These are phyloP conservation scores for Lactarius evosmus DNA, from an alignment of 768 basidiomycete genomes.

Conservation along the genomic window DNA sequence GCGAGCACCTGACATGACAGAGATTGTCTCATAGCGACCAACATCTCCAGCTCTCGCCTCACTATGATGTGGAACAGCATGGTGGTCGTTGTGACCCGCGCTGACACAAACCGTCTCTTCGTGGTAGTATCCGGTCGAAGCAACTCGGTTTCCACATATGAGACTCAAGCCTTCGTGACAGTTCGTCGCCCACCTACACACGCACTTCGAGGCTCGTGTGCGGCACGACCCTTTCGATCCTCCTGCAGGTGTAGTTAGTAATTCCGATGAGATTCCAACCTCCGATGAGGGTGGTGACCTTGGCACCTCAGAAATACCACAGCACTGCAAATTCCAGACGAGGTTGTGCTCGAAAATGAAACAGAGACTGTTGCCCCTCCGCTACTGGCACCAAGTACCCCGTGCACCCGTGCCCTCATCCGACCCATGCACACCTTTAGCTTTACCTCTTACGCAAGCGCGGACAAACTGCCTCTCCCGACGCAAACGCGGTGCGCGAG, in stretches of 20 bases:
- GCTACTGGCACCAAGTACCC: slow-evolving; percentile 30
- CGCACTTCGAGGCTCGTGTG: slow-evolving; percentile 73
- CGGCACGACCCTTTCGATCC: slow-evolving; percentile 36
- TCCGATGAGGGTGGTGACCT: slow-evolving; percentile 38
- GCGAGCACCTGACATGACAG: slow-evolving; percentile 39
- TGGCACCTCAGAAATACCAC: background rate
- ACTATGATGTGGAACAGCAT: slow-evolving; percentile 69
- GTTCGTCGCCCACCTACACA: slow-evolving; percentile 91
- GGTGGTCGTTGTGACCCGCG: slow-evolving; percentile 67
- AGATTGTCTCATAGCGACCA: background rate
- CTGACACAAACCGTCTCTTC: slow-evolving; percentile 73
- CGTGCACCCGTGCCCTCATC: slow-evolving; percentile 50
- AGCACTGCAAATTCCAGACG: slow-evolving; percentile 45
- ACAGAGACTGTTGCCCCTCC: slow-evolving; percentile 39
- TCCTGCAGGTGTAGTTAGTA: slow-evolving; percentile 26
- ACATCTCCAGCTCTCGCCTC: slow-evolving; percentile 48
- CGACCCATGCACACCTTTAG: slow-evolving; percentile 82
- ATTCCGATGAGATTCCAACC: slow-evolving; percentile 52
- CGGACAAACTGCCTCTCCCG: slow-evolving; percentile 57
- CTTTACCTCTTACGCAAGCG: slow-evolving; percentile 61
- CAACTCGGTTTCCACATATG: slow-evolving; percentile 84
- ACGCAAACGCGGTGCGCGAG: slow-evolving; percentile 50
- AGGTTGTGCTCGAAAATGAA: slow-evolving; percentile 48
- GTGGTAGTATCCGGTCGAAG: slow-evolving; percentile 63
- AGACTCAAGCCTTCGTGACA: slow-evolving; percentile 73